Percentiles rank a stretch among this genome's conserved stretches.
Evolutionary conservation across 164 flowering plant genomes (phyloP).

Genomic region (Amborella trichopoda): DNA sequence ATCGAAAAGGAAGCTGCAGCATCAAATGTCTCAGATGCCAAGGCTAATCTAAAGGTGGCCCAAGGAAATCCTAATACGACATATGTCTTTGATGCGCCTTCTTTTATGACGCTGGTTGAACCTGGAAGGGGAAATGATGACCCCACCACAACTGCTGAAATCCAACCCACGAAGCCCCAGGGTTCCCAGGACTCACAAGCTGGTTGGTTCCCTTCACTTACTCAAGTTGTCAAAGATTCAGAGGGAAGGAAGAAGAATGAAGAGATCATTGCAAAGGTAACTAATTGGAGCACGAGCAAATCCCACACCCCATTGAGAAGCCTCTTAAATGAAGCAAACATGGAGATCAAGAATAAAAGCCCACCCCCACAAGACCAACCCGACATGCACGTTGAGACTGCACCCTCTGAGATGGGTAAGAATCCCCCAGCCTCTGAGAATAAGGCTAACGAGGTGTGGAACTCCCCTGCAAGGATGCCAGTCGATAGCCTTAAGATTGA

Average conservation of each 20-base stretch:
- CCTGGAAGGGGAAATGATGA: slow-evolving; percentile 8
- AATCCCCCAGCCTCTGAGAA: slow-evolving; percentile 14
- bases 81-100: slow-evolving; percentile 46
- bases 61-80: slow-evolving; percentile 12
- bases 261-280: slow-evolving; percentile 57
- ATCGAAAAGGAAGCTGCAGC: slow-evolving; percentile 11
- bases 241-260: slow-evolving; percentile 62
- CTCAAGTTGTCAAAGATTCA: slow-evolving; percentile 32
- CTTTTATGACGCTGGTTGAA: slow-evolving; percentile 53
- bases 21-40: slow-evolving; percentile 9
- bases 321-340: slow-evolving; percentile 43
- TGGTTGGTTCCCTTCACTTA: slow-evolving; percentile 49
- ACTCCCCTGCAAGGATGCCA: slow-evolving; percentile 61
- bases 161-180: slow-evolving; percentile 18
- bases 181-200: slow-evolving; percentile 20
- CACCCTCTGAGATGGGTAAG: slow-evolving; percentile 10
- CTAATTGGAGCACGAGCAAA: slow-evolving; percentile 51
- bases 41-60: slow-evolving; percentile 4
- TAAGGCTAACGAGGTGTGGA: slow-evolving; percentile 37
- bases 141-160: slow-evolving; percentile 19
- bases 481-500: slow-evolving; percentile 42
- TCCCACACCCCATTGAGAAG: slow-evolving; percentile 48
- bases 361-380: slow-evolving; percentile 13
- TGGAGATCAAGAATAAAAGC: too few species aligned
- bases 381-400: slow-evolving; percentile 7